Evolutionary conservation across 768 basidiomycete species (phyloP).

Genomic region (Udeniomyces megalosporus): DNA sequence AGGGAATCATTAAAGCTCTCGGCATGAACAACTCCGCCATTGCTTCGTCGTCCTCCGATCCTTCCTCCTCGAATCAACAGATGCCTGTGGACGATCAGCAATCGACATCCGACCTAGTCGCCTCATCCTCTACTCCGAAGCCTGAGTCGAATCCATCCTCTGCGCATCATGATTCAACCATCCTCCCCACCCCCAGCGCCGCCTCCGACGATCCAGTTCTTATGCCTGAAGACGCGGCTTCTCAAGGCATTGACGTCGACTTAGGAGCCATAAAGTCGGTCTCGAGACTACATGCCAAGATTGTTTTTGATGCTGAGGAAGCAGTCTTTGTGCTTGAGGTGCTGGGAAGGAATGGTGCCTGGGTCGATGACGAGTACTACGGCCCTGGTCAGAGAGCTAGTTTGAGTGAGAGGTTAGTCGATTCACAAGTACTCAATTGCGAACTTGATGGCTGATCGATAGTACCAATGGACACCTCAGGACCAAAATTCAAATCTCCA

Average conservation of each 20-base stretch:
- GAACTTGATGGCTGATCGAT: too few relatives aligned
- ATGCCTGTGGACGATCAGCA: too few relatives aligned
- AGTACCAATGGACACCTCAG: conserved; percentile 37
- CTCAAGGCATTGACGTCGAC: conserved; percentile 40
- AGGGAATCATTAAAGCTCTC: too few relatives aligned
- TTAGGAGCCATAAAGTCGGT: conserved; percentile 93
- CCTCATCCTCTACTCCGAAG: too few relatives aligned
- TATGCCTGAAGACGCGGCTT: not conserved
- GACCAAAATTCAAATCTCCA: conserved; percentile 92
- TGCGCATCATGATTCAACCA: not conserved
- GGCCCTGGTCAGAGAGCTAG: conserved; percentile 45
- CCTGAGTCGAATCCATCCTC: too few relatives aligned
- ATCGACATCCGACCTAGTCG: not conserved
- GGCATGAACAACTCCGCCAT: too few relatives aligned
- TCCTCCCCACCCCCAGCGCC: not conserved
- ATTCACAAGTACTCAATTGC: too few relatives aligned
- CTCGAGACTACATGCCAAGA: conserved; percentile 88
- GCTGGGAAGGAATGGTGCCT: conserved; percentile 90
- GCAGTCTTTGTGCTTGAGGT: conserved; percentile 79
- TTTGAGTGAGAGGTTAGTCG: not conserved
- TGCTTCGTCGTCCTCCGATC: too few relatives aligned
- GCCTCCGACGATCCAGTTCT: too few relatives aligned
- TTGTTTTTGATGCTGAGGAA: conserved; percentile 80
- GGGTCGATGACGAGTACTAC: conserved; percentile 95
- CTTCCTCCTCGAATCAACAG: not conserved